Evolutionary conservation across 306 rosid species (phyloP), one percentile per base, ranked within the genome.

Genomic region (Ziziphus jujuba): DNA sequence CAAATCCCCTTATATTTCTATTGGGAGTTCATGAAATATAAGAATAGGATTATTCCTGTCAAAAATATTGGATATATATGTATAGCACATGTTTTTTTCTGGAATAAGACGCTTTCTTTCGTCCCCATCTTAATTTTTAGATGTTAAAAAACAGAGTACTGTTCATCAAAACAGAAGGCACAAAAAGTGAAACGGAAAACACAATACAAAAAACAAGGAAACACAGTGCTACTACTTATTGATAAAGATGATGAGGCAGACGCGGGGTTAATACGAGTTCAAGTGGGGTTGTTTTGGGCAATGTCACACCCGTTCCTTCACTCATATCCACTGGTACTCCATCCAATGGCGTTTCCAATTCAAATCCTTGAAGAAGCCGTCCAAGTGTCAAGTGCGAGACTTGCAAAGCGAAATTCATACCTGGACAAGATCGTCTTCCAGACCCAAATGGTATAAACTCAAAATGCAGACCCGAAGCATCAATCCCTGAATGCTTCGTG

Each of bases 361-460:
- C 80, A 78, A 87, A 87, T 3, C 80, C 80, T 31, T 87, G 95
- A 59, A 87, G 76, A 59, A 85, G 44, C 16, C 87, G 67, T 33
- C 87, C 88, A 16, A 82, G 51, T 6, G 85, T 66, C 53, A 82
- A 40, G 31, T 80, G 75, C 6, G 21, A 65, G 24, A 82, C 73
- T 25, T 82, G 90, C 61, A 59, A 47, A 2, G 84, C 88, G 31
- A 87, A 76, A 0, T 45, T 45, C 0, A 63, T 59, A 7, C 95
- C 95, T 7, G 88, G 90, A 20, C 90, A 87, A 56, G 86, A 61
- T 40, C 90, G 65, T 69, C 90, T 78, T 0, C 90, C 84, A 22
- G 49, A 74, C 14, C 90, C 90, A 60, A 85, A 87, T 13, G 95
- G 88, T 3, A 79, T 76, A 20, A 77, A 78, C 72, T 78, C 77